Conservation (phyloP, 257 asterid species). For the Rubia yunnanensis region DNA sequence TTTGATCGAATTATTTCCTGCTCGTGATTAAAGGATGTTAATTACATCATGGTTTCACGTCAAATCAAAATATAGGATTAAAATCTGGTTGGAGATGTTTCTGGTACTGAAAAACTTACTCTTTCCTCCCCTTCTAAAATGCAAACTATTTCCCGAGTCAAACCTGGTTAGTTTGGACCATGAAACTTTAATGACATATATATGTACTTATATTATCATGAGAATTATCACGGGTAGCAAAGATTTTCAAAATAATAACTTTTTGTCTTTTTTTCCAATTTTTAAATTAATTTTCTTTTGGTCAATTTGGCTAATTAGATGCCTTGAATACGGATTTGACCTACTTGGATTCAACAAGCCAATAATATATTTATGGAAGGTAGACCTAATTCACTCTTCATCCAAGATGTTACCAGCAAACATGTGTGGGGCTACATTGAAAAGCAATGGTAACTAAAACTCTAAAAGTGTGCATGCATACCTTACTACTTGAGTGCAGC, state of each 20-base stretch:
- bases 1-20: neutral
- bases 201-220: too few relatives aligned
- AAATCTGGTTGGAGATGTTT: neutral
- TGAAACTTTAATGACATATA: too few relatives aligned
- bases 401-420: slow-evolving; percentile 25
- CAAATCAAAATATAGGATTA: neutral
- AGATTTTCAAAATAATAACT: too few relatives aligned
- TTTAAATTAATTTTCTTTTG: neutral
- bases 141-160: too few relatives aligned
- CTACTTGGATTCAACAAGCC: neutral
- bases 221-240: too few relatives aligned
- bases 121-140: too few relatives aligned
- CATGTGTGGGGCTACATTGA: slow-evolving; percentile 27
- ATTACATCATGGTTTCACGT: neutral
- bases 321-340: neutral
- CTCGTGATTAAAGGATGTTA: slow-evolving; percentile 1
- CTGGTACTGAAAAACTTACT: neutral
- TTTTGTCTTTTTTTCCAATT: neutral
- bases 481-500: slow-evolving; percentile 38
- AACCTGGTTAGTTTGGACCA: too few relatives aligned
- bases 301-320: neutral
- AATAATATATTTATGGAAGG: neutral
- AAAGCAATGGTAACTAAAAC: slow-evolving; percentile 12
- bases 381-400: neutral
- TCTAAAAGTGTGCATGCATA: slow-evolving; percentile 16